Base-by-base conservation (phyloP, 2,329 filamentous ascomycete genomes). In the Fusarium mexicanum region DNA sequence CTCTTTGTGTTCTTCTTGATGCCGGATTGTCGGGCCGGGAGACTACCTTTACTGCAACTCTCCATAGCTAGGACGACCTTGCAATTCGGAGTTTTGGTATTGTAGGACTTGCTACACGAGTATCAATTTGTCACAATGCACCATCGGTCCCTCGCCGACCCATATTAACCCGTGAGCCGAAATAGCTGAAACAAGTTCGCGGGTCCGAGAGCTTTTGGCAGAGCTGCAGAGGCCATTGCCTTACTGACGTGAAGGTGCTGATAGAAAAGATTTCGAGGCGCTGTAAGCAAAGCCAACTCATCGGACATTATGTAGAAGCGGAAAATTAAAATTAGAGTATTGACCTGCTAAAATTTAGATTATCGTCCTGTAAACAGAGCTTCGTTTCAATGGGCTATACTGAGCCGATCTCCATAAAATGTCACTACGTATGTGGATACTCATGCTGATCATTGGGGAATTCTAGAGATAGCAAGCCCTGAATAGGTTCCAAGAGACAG, bases 61-160 rank as follows among this genome's bases (percentile, higher is more conserved):
- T 16, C 33, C 33, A 35, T 35, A 35, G 0, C 33, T 14, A 35
- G 14, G 14, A 3, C 33, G 33, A 35, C 33, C 0, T 33, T 33
- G 5, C 5, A 9, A 2, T 7, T 16, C 12, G 12, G 8, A 26
- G 12, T 8, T 4, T 14, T 29, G 10, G 3, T 20, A 3, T 20
- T 20, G 18, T 9, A 20, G 12, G 8, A 10, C 24, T 47, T 47
- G 8, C 5, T 47, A 20, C 8, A 16, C 17, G 5, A 29, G 18
- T 4, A 5, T 5, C 8, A 7, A 14, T 14, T 8, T 26, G 5
- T 0, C 24, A 14, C 3, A 7, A 14, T 13, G 12, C 1, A 20
- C 2, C 5, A 4, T 20, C 5, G 5, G 22, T 14, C 22, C 20
- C 1, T 33, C 5, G 13, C 2, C 40, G 5, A 6, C 24, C 44